Evolutionary conservation across 768 basidiomycete species (phyloP).

Genomic region (Amyloporia xantha): DNA sequence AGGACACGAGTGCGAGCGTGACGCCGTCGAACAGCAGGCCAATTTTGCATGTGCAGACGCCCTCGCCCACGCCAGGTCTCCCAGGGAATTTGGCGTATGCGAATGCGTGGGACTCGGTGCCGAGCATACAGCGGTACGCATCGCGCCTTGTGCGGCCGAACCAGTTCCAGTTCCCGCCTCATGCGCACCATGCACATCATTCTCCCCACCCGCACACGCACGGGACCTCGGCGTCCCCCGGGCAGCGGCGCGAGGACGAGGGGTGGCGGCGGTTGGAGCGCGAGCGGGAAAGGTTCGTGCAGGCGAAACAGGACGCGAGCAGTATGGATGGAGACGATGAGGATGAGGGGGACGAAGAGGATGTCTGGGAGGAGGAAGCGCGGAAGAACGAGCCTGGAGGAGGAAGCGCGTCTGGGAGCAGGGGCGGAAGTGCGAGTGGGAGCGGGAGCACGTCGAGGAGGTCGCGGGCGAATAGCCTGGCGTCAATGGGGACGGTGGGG

Average conservation of each 20-base stretch:
- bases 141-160: constrained; percentile 49
- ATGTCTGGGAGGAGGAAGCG: constrained; percentile 21
- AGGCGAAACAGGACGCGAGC: constrained; percentile 54
- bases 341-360: constrained; percentile 58
- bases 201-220: neutral
- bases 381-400: constrained; percentile 17
- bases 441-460: constrained; percentile 15
- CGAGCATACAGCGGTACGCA: constrained; percentile 75
- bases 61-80: constrained; percentile 37
- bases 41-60: constrained; percentile 14
- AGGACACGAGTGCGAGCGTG: neutral
- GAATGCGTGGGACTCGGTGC: constrained; percentile 83
- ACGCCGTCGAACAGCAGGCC: constrained; percentile 17
- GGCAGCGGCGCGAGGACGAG: constrained; percentile 21
- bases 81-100: constrained; percentile 56
- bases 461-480: constrained; percentile 26
- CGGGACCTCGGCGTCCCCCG: neutral
- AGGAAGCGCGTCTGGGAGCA: constrained; percentile 13
- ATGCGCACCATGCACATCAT: neutral
- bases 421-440: constrained; percentile 14
- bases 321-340: constrained; percentile 83
- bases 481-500: constrained; percentile 30
- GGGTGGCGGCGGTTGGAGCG: constrained; percentile 26
- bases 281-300: constrained; percentile 38
- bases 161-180: constrained; percentile 31